These are phyloP conservation scores for Dimocarpus longan DNA, from an alignment of 345 rosid genomes.

Conservation along the genomic window DNA sequence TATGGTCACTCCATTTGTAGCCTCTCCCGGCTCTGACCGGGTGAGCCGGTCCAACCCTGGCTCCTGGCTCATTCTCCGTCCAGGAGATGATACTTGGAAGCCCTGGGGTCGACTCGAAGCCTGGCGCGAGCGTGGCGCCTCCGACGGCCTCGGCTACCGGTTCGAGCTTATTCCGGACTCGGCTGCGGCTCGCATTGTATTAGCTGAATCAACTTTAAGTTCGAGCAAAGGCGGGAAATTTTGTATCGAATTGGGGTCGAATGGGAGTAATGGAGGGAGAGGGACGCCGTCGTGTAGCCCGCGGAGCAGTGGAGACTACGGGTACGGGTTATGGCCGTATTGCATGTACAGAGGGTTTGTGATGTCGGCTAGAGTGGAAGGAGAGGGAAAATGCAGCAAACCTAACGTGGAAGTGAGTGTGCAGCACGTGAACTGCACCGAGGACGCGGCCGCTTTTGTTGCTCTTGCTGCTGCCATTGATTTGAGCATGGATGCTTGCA, in stretches of 20 bases:
- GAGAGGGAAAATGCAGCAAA: conserved; percentile 83
- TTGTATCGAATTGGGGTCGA: conserved; percentile 52
- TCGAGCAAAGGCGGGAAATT: conserved; percentile 77
- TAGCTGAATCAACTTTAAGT: conserved; percentile 71
- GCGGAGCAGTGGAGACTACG: conserved; percentile 75
- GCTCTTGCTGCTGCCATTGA: conserved; percentile 91
- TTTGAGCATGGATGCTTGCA: conserved; percentile 92
- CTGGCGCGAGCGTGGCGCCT: conserved; percentile 84
- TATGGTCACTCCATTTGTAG: conserved; percentile 80
- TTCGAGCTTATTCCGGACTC: conserved; percentile 76
- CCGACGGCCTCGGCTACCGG: conserved; percentile 74
- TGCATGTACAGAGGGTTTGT: conserved; percentile 71
- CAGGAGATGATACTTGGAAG: conserved; percentile 79
- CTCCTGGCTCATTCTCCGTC: conserved; percentile 86
- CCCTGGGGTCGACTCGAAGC: conserved; percentile 97
- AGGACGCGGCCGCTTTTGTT: conserved; percentile 94
- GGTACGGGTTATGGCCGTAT: conserved; percentile 72
- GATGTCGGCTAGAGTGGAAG: conserved; percentile 86
- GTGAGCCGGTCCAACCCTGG: conserved; percentile 93
- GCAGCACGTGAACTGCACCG: conserved; percentile 89
- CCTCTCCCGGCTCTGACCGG: conserved; percentile 84
- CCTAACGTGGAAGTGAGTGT: conserved; percentile 88
- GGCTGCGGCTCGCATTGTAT: conserved; percentile 62
- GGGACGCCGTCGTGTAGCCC: conserved; percentile 68
- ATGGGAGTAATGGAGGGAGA: conserved; percentile 38